Evolutionary conservation across 2,329 filamentous ascomycete species (phyloP).

Genomic region (Ceratocystis destructans): DNA sequence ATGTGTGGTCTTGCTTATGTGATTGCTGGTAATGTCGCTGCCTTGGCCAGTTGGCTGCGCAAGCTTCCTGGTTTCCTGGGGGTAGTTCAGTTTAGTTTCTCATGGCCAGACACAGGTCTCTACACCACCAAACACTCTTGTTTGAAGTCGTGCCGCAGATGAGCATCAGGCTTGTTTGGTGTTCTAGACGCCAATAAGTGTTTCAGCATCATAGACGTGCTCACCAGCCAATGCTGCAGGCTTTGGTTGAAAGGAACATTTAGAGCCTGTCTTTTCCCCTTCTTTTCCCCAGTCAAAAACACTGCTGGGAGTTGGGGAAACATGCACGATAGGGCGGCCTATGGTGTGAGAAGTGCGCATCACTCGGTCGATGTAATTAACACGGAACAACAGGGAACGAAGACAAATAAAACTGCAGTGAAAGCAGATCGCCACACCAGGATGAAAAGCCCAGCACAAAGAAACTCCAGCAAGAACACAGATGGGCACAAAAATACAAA

Average conservation of each 20-base stretch:
- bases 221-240: neutral
- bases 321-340: too few species aligned
- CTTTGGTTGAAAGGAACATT: neutral
- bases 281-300: too few species aligned
- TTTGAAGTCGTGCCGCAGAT: conserved; percentile 14
- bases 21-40: too few species aligned
- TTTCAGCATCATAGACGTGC: neutral
- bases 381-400: neutral
- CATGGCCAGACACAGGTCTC: too few species aligned
- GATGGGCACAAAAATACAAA: neutral
- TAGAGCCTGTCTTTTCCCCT: too few species aligned
- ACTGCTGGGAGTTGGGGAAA: too few species aligned
- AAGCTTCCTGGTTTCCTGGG: too few species aligned
- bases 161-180: conserved; percentile 9
- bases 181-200: conserved; percentile 2
- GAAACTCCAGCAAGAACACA: neutral
- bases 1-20: too few species aligned
- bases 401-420: neutral
- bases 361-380: too few species aligned
- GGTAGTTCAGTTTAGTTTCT: too few species aligned
- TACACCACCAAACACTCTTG: neutral
- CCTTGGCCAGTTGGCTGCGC: too few species aligned
- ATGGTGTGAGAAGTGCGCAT: too few species aligned
- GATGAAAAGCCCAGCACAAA: neutral
- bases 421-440: neutral